Conservation (phyloP, 495 filamentous ascomycete species). For the Gamarada debralockiae region DNA sequence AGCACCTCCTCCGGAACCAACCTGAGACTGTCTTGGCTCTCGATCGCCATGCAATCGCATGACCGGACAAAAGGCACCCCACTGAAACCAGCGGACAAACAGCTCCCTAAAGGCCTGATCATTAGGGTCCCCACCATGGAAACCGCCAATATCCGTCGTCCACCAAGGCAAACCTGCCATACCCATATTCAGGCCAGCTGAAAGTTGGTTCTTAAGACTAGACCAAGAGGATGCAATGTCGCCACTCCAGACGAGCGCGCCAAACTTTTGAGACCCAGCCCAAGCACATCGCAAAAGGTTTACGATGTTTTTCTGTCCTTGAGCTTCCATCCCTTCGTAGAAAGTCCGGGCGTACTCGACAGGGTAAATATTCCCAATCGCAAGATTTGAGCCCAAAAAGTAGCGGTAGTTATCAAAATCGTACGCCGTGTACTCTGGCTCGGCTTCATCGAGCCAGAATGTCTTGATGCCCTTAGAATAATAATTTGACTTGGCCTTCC, state of each 20-base stretch:
- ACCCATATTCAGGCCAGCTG: conserved; percentile 55
- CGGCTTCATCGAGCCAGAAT: conserved; percentile 61
- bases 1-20: conserved; percentile 31
- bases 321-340: conserved; percentile 49
- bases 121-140: conserved; percentile 51
- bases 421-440: conserved; percentile 55
- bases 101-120: conserved; percentile 52
- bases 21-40: conserved; percentile 41
- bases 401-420: conserved; percentile 59
- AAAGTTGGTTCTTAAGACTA: conserved; percentile 50
- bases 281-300: conserved; percentile 57
- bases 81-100: conserved; percentile 59
- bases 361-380: conserved; percentile 54
- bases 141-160: conserved; percentile 47
- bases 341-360: conserved; percentile 50
- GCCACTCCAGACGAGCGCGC: conserved; percentile 56
- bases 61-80: conserved; percentile 56
- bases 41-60: conserved; percentile 57
- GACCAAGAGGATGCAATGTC: conserved; percentile 55
- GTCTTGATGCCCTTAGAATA: conserved; percentile 51
- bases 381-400: conserved; percentile 45
- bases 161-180: conserved; percentile 52
- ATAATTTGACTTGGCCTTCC: conserved; percentile 50
- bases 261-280: conserved; percentile 56
- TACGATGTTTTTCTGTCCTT: conserved; percentile 46